phyloP scores from a whole-genome alignment of 2,329 filamentous ascomycete genomes.

The Aspergillus sojae region DNA sequence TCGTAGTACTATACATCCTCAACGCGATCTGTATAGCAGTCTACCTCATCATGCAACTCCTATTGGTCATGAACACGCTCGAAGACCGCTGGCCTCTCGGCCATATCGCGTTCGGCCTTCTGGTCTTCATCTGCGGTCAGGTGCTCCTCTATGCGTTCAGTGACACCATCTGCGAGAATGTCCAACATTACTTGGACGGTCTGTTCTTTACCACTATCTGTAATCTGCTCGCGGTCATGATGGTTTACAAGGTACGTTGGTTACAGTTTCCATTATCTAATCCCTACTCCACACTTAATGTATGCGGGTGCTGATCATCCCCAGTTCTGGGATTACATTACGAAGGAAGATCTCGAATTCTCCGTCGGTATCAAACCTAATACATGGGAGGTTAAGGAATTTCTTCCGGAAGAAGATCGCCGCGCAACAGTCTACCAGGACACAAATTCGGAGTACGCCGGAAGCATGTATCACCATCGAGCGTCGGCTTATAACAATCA shows the following conservation, averaged over 20 bases:
- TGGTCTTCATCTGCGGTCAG: constrained; percentile 91
- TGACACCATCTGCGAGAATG: constrained; percentile 76
- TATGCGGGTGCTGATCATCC: constrained; percentile 23
- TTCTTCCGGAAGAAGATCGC: constrained; percentile 78
- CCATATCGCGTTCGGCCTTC: constrained; percentile 84
- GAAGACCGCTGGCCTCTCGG: constrained; percentile 95
- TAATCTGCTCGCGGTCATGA: constrained; percentile 96
- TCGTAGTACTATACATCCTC: constrained; percentile 87
- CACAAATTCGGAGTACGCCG: constrained; percentile 47
- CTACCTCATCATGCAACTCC: constrained; percentile 83
- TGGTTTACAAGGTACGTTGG: constrained; percentile 87
- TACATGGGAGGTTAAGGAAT: constrained; percentile 98
- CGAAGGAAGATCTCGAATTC: constrained; percentile 96
- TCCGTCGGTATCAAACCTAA: constrained; percentile 93
- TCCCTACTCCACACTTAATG: constrained; percentile 22
- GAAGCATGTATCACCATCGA: constrained; percentile 47
- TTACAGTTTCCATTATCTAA: constrained; percentile 10
- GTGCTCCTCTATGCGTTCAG: constrained; percentile 91
- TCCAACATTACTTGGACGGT: constrained; percentile 91
- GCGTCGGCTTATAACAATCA: constrained; percentile 41
- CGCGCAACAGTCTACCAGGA: constrained; percentile 73
- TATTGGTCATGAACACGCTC: constrained; percentile 85
- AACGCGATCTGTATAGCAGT: constrained; percentile 85
- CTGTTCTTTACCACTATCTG: constrained; percentile 92
- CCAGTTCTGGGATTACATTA: constrained; percentile 99